Conservation (phyloP, 1,284 basidiomycete species). For the Peniophora sp. region DNA sequence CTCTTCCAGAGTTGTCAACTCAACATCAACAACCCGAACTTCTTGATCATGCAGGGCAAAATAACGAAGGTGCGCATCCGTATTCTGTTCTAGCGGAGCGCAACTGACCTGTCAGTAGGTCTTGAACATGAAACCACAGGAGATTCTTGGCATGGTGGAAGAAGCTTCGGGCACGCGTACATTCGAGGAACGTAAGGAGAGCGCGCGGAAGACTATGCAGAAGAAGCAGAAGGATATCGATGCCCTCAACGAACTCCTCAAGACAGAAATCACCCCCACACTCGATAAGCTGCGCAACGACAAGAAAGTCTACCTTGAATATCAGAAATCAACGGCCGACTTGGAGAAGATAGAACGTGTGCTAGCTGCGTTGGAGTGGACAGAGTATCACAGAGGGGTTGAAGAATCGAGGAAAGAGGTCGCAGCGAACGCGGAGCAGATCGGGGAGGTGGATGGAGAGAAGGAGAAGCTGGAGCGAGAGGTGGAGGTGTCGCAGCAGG, state of each 20-base stretch:
- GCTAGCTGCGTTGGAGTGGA: constrained; percentile 89
- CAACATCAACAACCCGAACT: constrained; percentile 99
- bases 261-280: constrained; percentile 93
- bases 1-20: constrained; percentile 97
- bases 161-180: constrained; percentile 98
- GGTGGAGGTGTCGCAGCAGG: not conserved
- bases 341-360: constrained; percentile 85
- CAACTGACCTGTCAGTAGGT: too few relatives aligned
- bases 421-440: constrained; percentile 34
- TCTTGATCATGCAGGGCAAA: constrained; percentile 98
- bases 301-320: constrained; percentile 86
- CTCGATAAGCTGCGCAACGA: constrained; percentile 87
- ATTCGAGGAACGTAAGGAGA: constrained; percentile 99
- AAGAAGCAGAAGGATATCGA: constrained; percentile 98
- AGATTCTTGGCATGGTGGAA: constrained; percentile 98
- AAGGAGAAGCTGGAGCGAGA: constrained; percentile 31
- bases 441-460: constrained; percentile 35
- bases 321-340: constrained; percentile 85
- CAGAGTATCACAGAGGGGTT: constrained; percentile 40
- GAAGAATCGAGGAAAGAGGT: constrained; percentile 49
- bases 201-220: constrained; percentile 92
- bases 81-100: too few relatives aligned
- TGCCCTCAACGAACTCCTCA: constrained; percentile 75
- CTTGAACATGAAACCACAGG: constrained; percentile 96
- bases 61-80: constrained; percentile 71